phyloP scores from a whole-genome alignment of 2,329 filamentous ascomycete species.

The Penicillium sp. region DNA sequence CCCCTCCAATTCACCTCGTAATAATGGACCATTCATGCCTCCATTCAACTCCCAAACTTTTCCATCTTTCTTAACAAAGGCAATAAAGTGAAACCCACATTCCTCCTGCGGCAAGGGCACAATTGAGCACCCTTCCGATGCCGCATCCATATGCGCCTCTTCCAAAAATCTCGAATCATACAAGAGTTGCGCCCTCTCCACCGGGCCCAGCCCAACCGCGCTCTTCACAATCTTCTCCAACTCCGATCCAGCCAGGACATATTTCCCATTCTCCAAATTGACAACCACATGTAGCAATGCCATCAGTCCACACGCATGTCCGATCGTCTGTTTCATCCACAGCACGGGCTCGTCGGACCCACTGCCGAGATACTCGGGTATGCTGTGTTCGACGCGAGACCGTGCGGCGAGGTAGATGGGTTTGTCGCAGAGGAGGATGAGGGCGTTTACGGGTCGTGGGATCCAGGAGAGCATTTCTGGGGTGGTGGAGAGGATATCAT shows the following conservation, averaged over 20 bases:
- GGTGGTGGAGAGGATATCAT: slow-evolving; percentile 55
- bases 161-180: slow-evolving; percentile 43
- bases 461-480: slow-evolving; percentile 53
- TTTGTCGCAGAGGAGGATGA: slow-evolving; percentile 55
- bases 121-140: slow-evolving; percentile 15
- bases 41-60: slow-evolving; percentile 27
- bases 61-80: slow-evolving; percentile 20
- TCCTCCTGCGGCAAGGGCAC: slow-evolving; percentile 21
- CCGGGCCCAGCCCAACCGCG: slow-evolving; percentile 46
- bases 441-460: slow-evolving; percentile 54
- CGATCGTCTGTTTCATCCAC: slow-evolving; percentile 61
- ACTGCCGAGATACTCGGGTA: slow-evolving; percentile 44
- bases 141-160: slow-evolving; percentile 28
- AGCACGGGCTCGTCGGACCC: slow-evolving; percentile 55
- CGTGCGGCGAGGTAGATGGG: slow-evolving; percentile 45
- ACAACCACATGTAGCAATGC: slow-evolving; percentile 55
- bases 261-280: slow-evolving; percentile 49
- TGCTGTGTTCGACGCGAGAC: slow-evolving; percentile 43
- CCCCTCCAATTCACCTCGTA: slow-evolving; percentile 40
- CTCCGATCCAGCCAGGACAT: slow-evolving; percentile 45
- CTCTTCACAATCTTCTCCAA: slow-evolving; percentile 48
- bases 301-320: slow-evolving; percentile 60
- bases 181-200: slow-evolving; percentile 52
- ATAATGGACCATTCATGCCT: slow-evolving; percentile 21
- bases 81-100: slow-evolving; percentile 24